Percentiles rank a stretch among this genome's conserved stretches.
phyloP scores from a whole-genome alignment of 2,329 filamentous ascomycete species.

The Capronia americana region DNA sequence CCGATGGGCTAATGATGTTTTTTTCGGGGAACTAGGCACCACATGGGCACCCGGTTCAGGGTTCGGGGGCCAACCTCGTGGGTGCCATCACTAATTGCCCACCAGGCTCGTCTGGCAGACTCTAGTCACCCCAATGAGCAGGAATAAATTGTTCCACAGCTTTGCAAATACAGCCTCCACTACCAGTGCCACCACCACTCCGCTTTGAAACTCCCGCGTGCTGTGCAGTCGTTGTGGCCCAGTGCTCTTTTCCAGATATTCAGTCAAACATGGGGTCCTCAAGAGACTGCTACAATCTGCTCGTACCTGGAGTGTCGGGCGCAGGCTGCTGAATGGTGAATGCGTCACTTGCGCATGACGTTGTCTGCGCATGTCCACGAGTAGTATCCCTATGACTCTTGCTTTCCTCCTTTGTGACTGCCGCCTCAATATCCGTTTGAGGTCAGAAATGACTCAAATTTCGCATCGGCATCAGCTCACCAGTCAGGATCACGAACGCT shows the following conservation, averaged over 20 bases:
- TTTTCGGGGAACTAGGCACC: too few relatives aligned
- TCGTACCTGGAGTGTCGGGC: neutral
- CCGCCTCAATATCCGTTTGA: neutral
- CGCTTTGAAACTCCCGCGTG: neutral
- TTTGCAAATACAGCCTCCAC: neutral
- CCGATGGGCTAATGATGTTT: too few relatives aligned
- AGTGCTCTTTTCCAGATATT: neutral
- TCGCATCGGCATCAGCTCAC: neutral
- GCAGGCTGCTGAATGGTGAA: neutral
- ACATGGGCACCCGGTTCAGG: too few relatives aligned
- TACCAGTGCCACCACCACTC: neutral
- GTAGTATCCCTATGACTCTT: neutral
- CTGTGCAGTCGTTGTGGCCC: neutral
- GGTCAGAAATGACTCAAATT: neutral
- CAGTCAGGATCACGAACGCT: neutral
- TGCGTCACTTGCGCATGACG: neutral
- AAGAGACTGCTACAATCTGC: neutral
- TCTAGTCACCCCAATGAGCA: too few relatives aligned
- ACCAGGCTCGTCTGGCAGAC: neutral
- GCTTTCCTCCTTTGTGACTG: neutral
- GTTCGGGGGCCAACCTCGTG: too few relatives aligned
- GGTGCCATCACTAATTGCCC: neutral
- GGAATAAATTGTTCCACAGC: too few relatives aligned
- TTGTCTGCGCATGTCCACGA: neutral
- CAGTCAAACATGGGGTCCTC: neutral